These are phyloP conservation scores for Exophiala oligosperma DNA, from an alignment of 2,329 filamentous ascomycete species.

Conservation along the genomic window DNA sequence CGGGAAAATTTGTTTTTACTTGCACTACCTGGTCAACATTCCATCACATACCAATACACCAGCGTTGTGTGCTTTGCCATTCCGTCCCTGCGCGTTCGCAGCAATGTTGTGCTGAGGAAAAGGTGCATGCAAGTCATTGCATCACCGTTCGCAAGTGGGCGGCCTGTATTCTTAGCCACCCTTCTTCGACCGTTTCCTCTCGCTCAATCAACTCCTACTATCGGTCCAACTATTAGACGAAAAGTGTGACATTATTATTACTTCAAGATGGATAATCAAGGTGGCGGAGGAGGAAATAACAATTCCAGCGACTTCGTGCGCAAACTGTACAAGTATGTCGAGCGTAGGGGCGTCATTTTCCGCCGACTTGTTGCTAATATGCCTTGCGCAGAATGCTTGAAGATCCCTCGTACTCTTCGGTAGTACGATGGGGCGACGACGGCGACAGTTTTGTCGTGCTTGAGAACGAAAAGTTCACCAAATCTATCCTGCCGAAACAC, in stretches of 20 bases:
- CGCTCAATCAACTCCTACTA: background rate
- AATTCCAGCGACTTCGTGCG: constrained; percentile 98
- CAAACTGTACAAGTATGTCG: constrained; percentile 91
- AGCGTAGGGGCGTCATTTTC: constrained; percentile 2
- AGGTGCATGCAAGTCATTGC: constrained; percentile 18
- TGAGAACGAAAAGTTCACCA: constrained; percentile 98
- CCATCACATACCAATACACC: constrained; percentile 4
- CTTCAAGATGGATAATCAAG: constrained; percentile 21
- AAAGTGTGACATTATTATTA: background rate
- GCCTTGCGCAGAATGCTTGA: constrained; percentile 76
- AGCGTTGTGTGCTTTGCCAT: background rate
- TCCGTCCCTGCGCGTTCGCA: constrained; percentile 5
- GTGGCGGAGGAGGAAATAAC: constrained; percentile 56
- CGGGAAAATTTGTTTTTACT: constrained; percentile 6
- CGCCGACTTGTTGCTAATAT: constrained; percentile 9
- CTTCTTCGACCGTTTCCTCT: background rate
- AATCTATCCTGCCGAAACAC: constrained; percentile 93
- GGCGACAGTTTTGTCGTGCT: constrained; percentile 96
- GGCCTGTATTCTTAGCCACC: background rate
- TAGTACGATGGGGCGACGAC: constrained; percentile 93
- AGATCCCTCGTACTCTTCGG: constrained; percentile 85
- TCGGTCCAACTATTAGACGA: no score
- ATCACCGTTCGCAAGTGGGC: constrained; percentile 9
- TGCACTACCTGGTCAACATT: constrained; percentile 3
- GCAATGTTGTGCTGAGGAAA: constrained; percentile 12